These are phyloP conservation scores for Debaryomycetaceae sp. DNA, from an alignment of 1,139 yeast genomes.

Conservation along the genomic window DNA sequence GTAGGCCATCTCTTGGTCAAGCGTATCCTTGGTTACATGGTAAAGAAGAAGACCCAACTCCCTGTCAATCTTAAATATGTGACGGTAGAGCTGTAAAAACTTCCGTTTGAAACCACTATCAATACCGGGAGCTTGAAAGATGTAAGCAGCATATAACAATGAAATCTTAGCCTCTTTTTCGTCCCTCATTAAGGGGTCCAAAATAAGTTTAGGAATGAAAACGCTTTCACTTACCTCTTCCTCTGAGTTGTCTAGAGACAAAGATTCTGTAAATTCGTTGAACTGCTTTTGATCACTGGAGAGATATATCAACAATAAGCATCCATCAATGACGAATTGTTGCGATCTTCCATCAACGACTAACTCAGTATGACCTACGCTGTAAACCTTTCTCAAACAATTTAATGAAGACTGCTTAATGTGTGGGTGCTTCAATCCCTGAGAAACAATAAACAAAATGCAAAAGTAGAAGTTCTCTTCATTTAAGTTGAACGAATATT, in stretches of 20 bases:
- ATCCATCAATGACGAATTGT: neutral
- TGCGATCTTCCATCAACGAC: neutral
- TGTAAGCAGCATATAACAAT: conserved; percentile 50
- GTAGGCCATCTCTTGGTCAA: conserved; percentile 35
- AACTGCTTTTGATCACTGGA: conserved; percentile 49
- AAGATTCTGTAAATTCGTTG: conserved; percentile 39
- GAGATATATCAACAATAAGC: conserved; percentile 48
- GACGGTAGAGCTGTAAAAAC: conserved; percentile 48
- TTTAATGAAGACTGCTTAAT: conserved; percentile 55
- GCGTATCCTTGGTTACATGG: conserved; percentile 36
- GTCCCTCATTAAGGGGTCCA: conserved; percentile 47
- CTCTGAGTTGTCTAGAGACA: conserved; percentile 34
- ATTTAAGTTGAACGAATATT: conserved; percentile 39
- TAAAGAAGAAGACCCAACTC: conserved; percentile 43
- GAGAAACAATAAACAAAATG: conserved; percentile 49
- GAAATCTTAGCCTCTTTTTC: conserved; percentile 42
- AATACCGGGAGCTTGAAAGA: conserved; percentile 46
- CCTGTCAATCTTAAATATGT: conserved; percentile 35
- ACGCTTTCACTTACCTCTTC: conserved; percentile 28
- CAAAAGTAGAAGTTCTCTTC: conserved; percentile 53
- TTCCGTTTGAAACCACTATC: conserved; percentile 46
- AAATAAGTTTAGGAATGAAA: conserved; percentile 44
- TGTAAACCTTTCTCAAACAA: conserved; percentile 46
- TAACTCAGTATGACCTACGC: conserved; percentile 9
- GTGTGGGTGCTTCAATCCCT: conserved; percentile 64